Base-by-base conservation (phyloP, 2,329 filamentous ascomycete species). In the Alternaria arbusti region DNA sequence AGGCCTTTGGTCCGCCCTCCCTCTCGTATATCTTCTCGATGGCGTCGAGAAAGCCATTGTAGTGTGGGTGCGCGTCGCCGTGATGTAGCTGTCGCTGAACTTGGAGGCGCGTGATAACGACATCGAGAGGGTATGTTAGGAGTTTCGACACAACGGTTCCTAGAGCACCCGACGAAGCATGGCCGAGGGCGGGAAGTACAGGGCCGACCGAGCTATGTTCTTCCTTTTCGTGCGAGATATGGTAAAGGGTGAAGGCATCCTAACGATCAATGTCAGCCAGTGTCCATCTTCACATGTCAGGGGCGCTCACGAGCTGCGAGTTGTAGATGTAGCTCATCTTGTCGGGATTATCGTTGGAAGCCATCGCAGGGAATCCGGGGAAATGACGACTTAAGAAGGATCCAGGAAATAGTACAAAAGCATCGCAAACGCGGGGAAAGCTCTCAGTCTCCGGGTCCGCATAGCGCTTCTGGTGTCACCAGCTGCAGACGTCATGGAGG, bases 81-180 rank as follows among this genome's bases (percentile, higher is more conserved):
- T 76, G 75, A 12, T 82, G 82, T 15, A 89, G 80, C 70, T 87
- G 87, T 44, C 86, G 86, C 81, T 96, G 92, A 4, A 93, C 91
- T 80, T 96, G 93, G 50, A 97, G 86, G 26, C 93, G 88, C 25
- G 93, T 94, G 59, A 93, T 90, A 66, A 96, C 88, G 46, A 96
- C 86, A 72, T 93, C 91, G 61, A 97, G 86, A 2, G 94, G 94
- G 76, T 97, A 96, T 6, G 92, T 89, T 58, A 89, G 81, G 50
- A 93, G 85, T 71, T 94, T 95, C 11, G 93, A 92, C 63, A 95
- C 86, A 15, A 92, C 91, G 0, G 92, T 91, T 36, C 93, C 93
- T 0, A 89, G 83, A 6, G 92, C 91, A 55, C 94, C 94, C 5
- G 93, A 93, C 30, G 92, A 80, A 57, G 92, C 94, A 82, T 97